These are phyloP conservation scores for Cryptosporidium baileyi DNA, from an alignment of 169 alveolate genomes.

Conservation along the genomic window DNA sequence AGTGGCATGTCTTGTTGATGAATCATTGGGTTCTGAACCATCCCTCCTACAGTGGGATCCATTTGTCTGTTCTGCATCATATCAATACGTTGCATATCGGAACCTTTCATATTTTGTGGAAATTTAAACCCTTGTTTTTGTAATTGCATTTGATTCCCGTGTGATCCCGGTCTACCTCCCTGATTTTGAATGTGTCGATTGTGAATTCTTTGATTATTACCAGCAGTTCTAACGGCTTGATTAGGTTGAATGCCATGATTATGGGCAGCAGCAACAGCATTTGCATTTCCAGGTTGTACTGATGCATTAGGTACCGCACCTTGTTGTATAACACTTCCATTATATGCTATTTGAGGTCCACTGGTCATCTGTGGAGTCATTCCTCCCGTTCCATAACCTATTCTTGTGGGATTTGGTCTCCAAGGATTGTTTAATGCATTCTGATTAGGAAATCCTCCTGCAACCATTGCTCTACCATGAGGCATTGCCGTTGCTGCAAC, in stretches of 20 bases:
- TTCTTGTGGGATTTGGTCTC: conserved; percentile 63
- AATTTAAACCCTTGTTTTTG: conserved; percentile 53
- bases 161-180: conserved; percentile 56
- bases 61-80: conserved; percentile 44
- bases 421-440: conserved; percentile 30
- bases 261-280: conserved; percentile 20
- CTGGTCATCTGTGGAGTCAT: conserved; percentile 45
- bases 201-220: conserved; percentile 46
- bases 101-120: conserved; percentile 32
- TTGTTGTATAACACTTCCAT: conserved; percentile 42
- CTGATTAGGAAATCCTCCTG: conserved; percentile 50
- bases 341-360: conserved; percentile 49
- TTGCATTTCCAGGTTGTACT: neutral
- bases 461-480: conserved; percentile 31
- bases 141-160: conserved; percentile 21
- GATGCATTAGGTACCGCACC: conserved; percentile 2
- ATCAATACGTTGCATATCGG: conserved; percentile 30
- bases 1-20: conserved; percentile 70
- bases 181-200: conserved; percentile 48
- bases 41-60: conserved; percentile 31
- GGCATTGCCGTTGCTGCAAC: conserved; percentile 53
- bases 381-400: conserved; percentile 34
- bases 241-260: conserved; percentile 5
- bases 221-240: conserved; percentile 31
- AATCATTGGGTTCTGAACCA: conserved; percentile 12